Base-by-base conservation (phyloP, 2,329 filamentous ascomycete genomes). In the Trichoderma atrobrunneum region DNA sequence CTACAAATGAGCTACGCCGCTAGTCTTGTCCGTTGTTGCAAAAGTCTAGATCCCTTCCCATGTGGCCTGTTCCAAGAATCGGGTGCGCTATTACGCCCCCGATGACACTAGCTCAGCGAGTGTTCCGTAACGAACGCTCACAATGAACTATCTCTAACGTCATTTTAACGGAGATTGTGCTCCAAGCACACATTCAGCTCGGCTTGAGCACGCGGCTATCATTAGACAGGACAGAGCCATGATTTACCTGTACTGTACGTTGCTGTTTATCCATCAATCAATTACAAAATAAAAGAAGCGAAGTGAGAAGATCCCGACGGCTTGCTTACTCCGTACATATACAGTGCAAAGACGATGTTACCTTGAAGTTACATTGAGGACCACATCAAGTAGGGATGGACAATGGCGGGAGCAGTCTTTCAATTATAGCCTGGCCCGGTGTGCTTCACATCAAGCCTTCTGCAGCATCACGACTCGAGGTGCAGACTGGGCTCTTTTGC, bases 311-410 rank as follows among this genome's bases (percentile, higher is more conserved):
- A 24, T 54, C 21, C 26, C 18, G 28, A n/a, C 7, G 28, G 28
- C 16, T 11, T 65, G 62, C 62, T 65, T 66, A 66, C 48, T 54
- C 63, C 60, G 60, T 62, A 62, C 60, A 39, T 24, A 43, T 43
- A 43, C 60, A 63, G 60, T 34, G 26, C 39, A 62, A 24, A 43
- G 30, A 39, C 63, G 14, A 56, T 57, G 48, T 39, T n/a, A 66
- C 32, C 18, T 66, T 24, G 48, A 67, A 59, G 16, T 67, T 32
- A 28, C 48, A 65, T 51, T 21, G 5, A 30, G 2, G n/a, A 24
- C 51, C n/a, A 5, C 10, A 56, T 34, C 16, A 24, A 48, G 43
- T 18, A 36, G 26, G 14, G 28, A 56, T 16, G 16, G 32, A 64
- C 39, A 30, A 48, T 21, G 16, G 18, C 18, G 61, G 26, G n/a